These are phyloP conservation scores for Austroboletus sp. DNA, from an alignment of 1,284 basidiomycete species.

Conservation along the genomic window DNA sequence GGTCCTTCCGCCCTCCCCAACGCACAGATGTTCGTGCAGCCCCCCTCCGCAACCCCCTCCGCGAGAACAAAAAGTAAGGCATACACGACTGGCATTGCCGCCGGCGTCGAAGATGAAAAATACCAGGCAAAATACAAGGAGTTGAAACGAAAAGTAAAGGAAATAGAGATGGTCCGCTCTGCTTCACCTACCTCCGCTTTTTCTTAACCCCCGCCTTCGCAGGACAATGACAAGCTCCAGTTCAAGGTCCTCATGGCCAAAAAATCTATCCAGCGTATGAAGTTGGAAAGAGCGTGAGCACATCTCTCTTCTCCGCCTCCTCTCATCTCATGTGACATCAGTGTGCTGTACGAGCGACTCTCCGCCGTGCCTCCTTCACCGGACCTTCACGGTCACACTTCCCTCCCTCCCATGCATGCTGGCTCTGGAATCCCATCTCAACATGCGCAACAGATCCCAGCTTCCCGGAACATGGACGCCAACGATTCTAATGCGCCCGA, in stretches of 20 bases:
- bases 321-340: conserved; percentile 33
- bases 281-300: conserved; percentile 82
- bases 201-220: conserved; percentile 6
- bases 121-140: conserved; percentile 88
- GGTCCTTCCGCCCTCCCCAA: conserved; percentile 35
- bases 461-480: conserved; percentile 35
- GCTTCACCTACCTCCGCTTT: conserved; percentile 4
- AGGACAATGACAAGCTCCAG: conserved; percentile 86
- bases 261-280: conserved; percentile 81
- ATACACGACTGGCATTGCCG: conserved; percentile 58
- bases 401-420: conserved; percentile 35
- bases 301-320: conserved; percentile 17
- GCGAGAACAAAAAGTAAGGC: conserved; percentile 48
- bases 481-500: conserved; percentile 42
- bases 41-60: conserved; percentile 27
- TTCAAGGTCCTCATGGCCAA: conserved; percentile 77
- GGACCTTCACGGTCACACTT: conserved; percentile 39
- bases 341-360: conserved; percentile 72
- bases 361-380: conserved; percentile 53
- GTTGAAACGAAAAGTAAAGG: conserved; percentile 80
- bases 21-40: conserved; percentile 30
- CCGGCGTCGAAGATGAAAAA: conserved; percentile 79
- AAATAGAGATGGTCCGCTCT: conserved; percentile 71
- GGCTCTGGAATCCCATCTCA: conserved; percentile 33
- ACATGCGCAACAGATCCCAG: conserved; percentile 32